A percentile compares a stretch with the other conserved stretches of the same genome.
phyloP scores from a whole-genome alignment of 2,329 filamentous ascomycete genomes.

The Colletotrichum caudatum region DNA sequence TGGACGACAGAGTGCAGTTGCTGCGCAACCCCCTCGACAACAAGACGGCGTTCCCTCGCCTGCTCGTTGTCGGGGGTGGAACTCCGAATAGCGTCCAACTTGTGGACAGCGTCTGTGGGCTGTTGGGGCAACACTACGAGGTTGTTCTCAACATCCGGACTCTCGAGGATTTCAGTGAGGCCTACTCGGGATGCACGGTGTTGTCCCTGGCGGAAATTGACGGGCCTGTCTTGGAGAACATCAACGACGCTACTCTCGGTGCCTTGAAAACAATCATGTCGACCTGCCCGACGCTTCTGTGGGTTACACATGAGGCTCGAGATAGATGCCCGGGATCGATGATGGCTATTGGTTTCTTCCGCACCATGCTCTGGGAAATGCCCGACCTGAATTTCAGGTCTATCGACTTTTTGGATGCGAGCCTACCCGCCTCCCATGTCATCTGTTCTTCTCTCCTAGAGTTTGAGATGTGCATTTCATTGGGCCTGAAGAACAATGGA shows the following conservation, averaged over 20 bases:
- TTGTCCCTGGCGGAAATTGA: not conserved
- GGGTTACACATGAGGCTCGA: not conserved
- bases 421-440: not conserved
- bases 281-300: not conserved
- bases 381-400: not conserved
- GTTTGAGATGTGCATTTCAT: not conserved
- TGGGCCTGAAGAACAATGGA: not conserved
- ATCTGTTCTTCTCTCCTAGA: not conserved
- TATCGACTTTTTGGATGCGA: not conserved
- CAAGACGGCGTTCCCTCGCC: not conserved
- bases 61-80: not conserved
- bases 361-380: not conserved
- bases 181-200: not conserved
- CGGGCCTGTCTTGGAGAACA: not conserved
- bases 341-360: not conserved
- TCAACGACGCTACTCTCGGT: not conserved
- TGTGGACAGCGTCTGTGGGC: not conserved
- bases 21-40: not conserved
- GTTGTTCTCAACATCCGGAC: not conserved
- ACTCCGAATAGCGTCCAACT: not conserved
- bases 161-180: not conserved
- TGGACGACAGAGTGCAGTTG: not conserved
- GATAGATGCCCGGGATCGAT: not conserved
- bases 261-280: not conserved
- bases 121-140: not conserved